Base-by-base conservation (phyloP, 2,329 filamentous ascomycete genomes). In the Alternaria sp. region DNA sequence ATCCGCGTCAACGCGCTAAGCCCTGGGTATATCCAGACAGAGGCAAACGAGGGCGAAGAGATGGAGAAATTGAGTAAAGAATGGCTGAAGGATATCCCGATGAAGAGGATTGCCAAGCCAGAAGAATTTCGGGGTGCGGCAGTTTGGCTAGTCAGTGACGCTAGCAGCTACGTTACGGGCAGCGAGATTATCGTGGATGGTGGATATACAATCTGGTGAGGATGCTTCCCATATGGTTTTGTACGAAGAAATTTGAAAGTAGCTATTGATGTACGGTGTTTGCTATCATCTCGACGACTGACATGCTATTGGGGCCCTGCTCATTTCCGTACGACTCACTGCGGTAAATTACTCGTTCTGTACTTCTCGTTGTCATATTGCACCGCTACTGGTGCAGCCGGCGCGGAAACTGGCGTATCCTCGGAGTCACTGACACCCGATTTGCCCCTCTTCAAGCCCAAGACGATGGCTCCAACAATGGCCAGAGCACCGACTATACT, bases 11-110 rank as follows among this genome's bases (percentile, higher is more conserved):
- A 94, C 85, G 89, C 87, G 79, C 92, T 94, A 80, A 91, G 88
- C 10, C 91, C 91, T n/a, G 91, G 91, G 28, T 93, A 93, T 84
- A 93, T 93, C 90, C 90, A 93, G 82, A 94, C 91, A 5, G 90
- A 89, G 5, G 84, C 93, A 64, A 94, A 78, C 49, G 74, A 80
- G 65, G 78, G 78, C 3, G 73, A 55, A 36, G 53, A 57, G 16
- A 60, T 57, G 52, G 43, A 46, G 34, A 48, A 54, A 27, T 5
- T 61, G 41, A 68, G 65, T 54, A 72, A 75, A 14, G 59, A 69
- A 20, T 80, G 78, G 77, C 59, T 75, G 16, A 75, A 75, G 55
- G 67, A 74, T 50, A 78, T 79, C 11, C 76, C 76, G 0, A 64
- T 79, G 66, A 74, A 72, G 16, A 65, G 79, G 9, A 74, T 81